Evolutionary conservation across 176 grass and related monocot species (phyloP).

Genomic region (Paspalum notatum): DNA sequence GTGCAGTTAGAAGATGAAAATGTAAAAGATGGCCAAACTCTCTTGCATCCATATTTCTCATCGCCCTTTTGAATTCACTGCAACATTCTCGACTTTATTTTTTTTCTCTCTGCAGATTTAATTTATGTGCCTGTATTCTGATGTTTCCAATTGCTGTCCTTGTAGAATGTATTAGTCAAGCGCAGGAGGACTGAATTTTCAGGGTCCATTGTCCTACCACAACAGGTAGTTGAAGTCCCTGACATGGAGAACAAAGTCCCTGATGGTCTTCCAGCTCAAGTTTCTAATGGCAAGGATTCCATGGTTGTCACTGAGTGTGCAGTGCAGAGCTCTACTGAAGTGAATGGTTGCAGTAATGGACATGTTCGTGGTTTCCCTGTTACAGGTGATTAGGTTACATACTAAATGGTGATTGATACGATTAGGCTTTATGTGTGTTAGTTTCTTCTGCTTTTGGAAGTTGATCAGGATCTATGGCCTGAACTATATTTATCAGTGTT

Average conservation of each 20-base stretch:
- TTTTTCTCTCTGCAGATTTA: slow-evolving; percentile 2
- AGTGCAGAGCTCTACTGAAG: slow-evolving; percentile 17
- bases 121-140: slow-evolving; percentile 7
- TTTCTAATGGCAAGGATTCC: not conserved
- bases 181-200: slow-evolving; percentile 35
- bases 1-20: slow-evolving; percentile 26
- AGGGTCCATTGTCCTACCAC: slow-evolving; percentile 4
- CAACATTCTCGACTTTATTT: not conserved
- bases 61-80: not conserved
- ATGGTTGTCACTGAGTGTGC: slow-evolving; percentile 5
- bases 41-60: slow-evolving; percentile 1
- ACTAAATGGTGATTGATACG: not conserved
- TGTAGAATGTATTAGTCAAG: slow-evolving; percentile 21
- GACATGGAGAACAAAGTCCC: not conserved
- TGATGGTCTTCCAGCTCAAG: not conserved
- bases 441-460: not conserved
- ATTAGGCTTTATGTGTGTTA: slow-evolving; percentile 10
- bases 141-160: not conserved
- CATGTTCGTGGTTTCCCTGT: not conserved
- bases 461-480: not conserved
- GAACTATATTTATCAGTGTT: not conserved
- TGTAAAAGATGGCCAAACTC: slow-evolving; percentile 25
- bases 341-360: slow-evolving; percentile 3
- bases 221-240: slow-evolving; percentile 1
- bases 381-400: not conserved